Conservation (phyloP, 23 red algal species). For the Gracilariopsis chorda region DNA sequence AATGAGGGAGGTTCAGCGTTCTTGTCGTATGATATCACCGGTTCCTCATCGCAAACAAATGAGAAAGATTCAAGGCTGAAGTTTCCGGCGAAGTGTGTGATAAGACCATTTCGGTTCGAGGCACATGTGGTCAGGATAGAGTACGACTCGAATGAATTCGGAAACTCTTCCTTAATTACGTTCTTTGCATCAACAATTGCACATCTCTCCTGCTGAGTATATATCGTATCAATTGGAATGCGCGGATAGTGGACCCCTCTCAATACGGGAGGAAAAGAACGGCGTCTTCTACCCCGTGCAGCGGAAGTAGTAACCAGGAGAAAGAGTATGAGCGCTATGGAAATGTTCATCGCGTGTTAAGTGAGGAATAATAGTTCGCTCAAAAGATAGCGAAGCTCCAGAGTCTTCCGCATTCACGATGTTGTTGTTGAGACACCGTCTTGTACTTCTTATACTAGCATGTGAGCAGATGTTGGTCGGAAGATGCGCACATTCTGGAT, state of each 20-base stretch:
- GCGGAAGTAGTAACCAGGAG: too few species aligned
- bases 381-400: too few species aligned
- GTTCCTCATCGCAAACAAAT: neutral
- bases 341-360: too few species aligned
- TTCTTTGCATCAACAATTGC: neutral
- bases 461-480: too few species aligned
- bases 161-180: neutral
- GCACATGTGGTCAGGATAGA: neutral
- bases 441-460: too few species aligned
- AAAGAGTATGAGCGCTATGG: too few species aligned
- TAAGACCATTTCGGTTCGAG: neutral
- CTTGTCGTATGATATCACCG: neutral
- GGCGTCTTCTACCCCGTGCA: too few species aligned
- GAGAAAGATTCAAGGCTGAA: neutral
- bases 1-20: neutral
- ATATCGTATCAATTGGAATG: neutral
- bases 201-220: neutral
- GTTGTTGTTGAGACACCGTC: too few species aligned
- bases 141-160: neutral
- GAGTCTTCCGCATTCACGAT: too few species aligned
- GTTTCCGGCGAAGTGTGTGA: neutral
- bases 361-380: too few species aligned
- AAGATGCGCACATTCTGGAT: too few species aligned
- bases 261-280: neutral
- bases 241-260: neutral